Evolutionary conservation across 2,329 filamentous ascomycete genomes (phyloP).

Genomic region (Neocatenulostroma microsporum): DNA sequence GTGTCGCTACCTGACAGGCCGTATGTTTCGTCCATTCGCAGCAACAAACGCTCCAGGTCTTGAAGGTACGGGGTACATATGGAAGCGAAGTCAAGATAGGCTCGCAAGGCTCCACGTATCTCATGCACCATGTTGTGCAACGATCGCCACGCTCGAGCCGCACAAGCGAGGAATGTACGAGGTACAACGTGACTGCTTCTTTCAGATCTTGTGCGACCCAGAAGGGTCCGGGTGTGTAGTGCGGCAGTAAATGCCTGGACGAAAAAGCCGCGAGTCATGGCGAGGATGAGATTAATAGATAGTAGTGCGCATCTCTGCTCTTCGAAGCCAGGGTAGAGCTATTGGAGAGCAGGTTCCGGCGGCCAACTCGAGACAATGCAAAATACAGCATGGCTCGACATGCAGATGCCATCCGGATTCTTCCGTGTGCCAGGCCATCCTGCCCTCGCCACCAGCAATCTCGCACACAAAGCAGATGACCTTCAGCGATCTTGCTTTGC

Average conservation of each 20-base stretch:
- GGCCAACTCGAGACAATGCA: neutral
- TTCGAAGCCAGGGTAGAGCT: neutral
- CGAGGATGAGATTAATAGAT: too few relatives aligned
- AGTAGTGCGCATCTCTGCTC: neutral
- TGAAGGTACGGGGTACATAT: constrained; percentile 1
- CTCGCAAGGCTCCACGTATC: constrained; percentile 7
- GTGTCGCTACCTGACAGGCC: too few relatives aligned
- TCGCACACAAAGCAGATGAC: neutral
- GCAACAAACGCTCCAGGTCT: too few relatives aligned
- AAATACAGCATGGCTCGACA: neutral
- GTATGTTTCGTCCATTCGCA: too few relatives aligned
- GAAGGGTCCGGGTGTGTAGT: too few relatives aligned
- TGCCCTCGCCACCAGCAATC: constrained; percentile 21
- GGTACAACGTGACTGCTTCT: too few relatives aligned
- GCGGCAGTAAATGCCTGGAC: too few relatives aligned
- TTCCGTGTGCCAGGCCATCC: neutral
- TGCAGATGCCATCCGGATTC: neutral
- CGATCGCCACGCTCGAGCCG: constrained; percentile 1
- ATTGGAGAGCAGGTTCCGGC: neutral
- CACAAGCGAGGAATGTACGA: constrained; percentile 2
- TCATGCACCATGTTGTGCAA: constrained; percentile 4
- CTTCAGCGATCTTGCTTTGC: too few relatives aligned
- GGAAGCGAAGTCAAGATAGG: constrained; percentile 9
- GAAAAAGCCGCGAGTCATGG: too few relatives aligned
- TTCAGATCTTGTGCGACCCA: too few relatives aligned